phyloP scores from a whole-genome alignment of 148 eudicot genomes.

The Fagopyrum tataricum region DNA sequence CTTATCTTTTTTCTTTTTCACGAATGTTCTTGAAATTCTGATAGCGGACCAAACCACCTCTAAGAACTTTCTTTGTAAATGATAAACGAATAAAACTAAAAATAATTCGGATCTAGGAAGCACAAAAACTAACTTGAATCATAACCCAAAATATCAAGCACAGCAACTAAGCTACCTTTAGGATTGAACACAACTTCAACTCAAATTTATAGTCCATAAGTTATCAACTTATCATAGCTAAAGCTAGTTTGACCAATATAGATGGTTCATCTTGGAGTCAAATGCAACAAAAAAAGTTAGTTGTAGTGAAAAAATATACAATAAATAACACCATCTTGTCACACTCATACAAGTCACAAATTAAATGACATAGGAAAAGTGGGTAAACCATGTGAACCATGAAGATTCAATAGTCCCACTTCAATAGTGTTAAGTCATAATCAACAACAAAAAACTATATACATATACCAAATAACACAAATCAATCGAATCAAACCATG shows the following conservation, averaged over 20 bases:
- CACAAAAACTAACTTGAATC: neutral
- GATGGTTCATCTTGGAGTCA: neutral
- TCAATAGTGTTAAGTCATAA: too few species aligned
- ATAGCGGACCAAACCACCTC: too few species aligned
- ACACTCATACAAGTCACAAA: neutral
- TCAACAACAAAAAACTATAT: conserved; percentile 1
- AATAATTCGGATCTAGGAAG: neutral
- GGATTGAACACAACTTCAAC: neutral
- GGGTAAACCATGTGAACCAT: neutral
- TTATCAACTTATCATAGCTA: too few species aligned
- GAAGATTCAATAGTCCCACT: neutral
- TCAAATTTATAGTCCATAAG: neutral
- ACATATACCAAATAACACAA: neutral
- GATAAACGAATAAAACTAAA: too few species aligned
- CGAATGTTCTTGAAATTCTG: too few species aligned
- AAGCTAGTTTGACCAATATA: neutral
- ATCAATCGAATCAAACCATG: neutral
- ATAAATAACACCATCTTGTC: neutral
- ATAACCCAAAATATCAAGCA: neutral
- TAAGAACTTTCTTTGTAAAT: too few species aligned
- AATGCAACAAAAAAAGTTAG: neutral
- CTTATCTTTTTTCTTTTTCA: too few species aligned
- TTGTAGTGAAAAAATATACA: neutral
- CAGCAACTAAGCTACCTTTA: too few species aligned
- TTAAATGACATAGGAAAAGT: neutral